These are phyloP conservation scores for Chlorella sp. DNA, from an alignment of 139 green algal genomes.

Conservation along the genomic window DNA sequence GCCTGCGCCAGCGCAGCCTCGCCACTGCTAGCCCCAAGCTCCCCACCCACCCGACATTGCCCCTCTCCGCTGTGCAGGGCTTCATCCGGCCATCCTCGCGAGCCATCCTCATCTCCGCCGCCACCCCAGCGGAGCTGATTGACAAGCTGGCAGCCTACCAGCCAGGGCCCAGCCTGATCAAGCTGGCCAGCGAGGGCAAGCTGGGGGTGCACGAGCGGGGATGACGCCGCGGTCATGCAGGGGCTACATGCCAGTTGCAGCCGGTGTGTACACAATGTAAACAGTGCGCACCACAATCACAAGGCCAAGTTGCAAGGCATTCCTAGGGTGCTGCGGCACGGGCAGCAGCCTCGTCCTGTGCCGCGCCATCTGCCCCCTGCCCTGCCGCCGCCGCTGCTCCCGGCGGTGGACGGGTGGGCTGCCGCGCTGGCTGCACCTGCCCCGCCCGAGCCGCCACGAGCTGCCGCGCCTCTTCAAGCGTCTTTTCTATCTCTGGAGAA, in stretches of 20 bases:
- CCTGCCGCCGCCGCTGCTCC: too few relatives aligned
- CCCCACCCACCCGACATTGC: neutral
- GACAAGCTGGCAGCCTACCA: slow-evolving; percentile 51
- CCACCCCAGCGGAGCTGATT: slow-evolving; percentile 47
- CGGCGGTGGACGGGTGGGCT: too few relatives aligned
- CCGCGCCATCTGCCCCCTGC: too few relatives aligned
- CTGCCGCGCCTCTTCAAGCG: neutral
- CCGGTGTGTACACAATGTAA: too few relatives aligned
- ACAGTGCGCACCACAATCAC: too few relatives aligned
- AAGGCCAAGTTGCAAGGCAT: too few relatives aligned
- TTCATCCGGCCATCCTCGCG: slow-evolving; percentile 57
- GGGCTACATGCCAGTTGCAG: too few relatives aligned
- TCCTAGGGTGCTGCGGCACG: too few relatives aligned
- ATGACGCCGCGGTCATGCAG: slow-evolving; percentile 9
- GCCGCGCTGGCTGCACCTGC: too few relatives aligned
- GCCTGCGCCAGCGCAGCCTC: too few relatives aligned
- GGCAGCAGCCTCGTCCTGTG: too few relatives aligned
- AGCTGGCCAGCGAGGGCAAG: slow-evolving; percentile 39
- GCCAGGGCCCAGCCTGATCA: slow-evolving; percentile 46
- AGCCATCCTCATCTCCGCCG: slow-evolving; percentile 45
- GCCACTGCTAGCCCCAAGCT: too few relatives aligned
- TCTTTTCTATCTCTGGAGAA: neutral
- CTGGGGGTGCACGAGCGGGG: slow-evolving; percentile 32
- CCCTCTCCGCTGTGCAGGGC: slow-evolving; percentile 35
- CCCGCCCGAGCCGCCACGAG: neutral